Percentiles rank a stretch among this genome's conserved stretches.
Conservation (phyloP, 208 protist genomes). For the Phytomonas serpens region DNA sequence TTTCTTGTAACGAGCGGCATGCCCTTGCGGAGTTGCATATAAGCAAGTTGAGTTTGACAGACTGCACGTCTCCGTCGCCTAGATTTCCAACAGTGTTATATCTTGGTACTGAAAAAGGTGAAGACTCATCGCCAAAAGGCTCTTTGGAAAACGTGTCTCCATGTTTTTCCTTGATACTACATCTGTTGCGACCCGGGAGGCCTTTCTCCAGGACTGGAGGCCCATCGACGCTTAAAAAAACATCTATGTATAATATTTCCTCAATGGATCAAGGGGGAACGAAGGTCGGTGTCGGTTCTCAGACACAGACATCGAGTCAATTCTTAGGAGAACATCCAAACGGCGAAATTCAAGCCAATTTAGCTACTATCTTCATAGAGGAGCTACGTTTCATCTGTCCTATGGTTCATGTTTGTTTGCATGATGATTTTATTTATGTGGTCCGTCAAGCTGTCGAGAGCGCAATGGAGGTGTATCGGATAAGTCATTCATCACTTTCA, state of each 20-base stretch:
- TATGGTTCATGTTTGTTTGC: slow-evolving; percentile 30
- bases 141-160: background rate
- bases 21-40: slow-evolving; percentile 33
- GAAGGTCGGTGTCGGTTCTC: background rate
- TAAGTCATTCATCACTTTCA: background rate
- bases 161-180: background rate
- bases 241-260: background rate
- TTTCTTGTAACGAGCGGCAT: slow-evolving; percentile 41
- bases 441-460: slow-evolving; percentile 23
- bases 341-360: background rate
- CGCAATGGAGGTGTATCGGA: slow-evolving; percentile 11
- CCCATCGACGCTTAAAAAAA: background rate
- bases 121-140: background rate
- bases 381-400: slow-evolving; percentile 25
- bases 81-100: slow-evolving; percentile 25
- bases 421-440: slow-evolving; percentile 50
- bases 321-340: background rate
- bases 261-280: background rate
- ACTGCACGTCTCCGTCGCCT: slow-evolving; percentile 49
- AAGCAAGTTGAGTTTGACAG: slow-evolving; percentile 30
- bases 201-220: background rate
- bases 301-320: background rate
- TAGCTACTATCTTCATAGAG: slow-evolving; percentile 20
- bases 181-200: background rate
- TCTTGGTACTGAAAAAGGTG: slow-evolving; percentile 1